Percentiles rank a stretch among this genome's conserved stretches.
These are phyloP conservation scores for Fusarium solani-melongenae DNA, from an alignment of 2,329 filamentous ascomycete species.

Conservation along the genomic window DNA sequence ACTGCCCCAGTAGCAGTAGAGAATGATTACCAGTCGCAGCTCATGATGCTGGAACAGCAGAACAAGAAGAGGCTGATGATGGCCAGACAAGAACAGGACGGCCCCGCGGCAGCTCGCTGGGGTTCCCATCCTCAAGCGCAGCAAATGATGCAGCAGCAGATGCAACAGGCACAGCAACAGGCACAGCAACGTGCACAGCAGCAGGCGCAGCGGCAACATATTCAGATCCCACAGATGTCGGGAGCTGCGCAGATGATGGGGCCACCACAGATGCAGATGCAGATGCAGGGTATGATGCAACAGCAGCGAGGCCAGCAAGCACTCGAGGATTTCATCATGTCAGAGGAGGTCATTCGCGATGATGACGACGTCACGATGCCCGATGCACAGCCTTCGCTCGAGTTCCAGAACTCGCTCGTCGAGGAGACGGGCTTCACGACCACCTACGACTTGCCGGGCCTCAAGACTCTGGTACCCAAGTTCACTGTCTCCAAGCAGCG, in stretches of 20 bases:
- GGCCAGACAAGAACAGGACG: slow-evolving; percentile 82
- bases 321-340: not conserved
- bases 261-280: not conserved
- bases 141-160: not conserved
- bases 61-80: slow-evolving; percentile 88
- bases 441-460: slow-evolving; percentile 69
- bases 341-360: slow-evolving; percentile 28
- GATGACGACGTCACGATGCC: slow-evolving; percentile 51
- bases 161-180: not conserved
- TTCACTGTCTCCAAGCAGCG: slow-evolving; percentile 66
- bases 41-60: slow-evolving; percentile 87
- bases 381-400: slow-evolving; percentile 45
- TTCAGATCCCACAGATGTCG: slow-evolving; percentile 1
- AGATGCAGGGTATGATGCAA: not conserved
- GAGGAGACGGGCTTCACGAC: slow-evolving; percentile 70
- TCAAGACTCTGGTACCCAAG: slow-evolving; percentile 66
- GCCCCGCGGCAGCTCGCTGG: not conserved
- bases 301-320: not conserved
- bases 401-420: slow-evolving; percentile 61
- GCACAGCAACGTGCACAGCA: slow-evolving; percentile 1
- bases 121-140: not conserved
- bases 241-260: not conserved
- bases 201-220: slow-evolving; percentile 8
- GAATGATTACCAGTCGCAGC: slow-evolving; percentile 83
- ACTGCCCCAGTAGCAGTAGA: too few species aligned